Percentiles rank a stretch among this genome's conserved stretches.
Conservation (phyloP, 768 basidiomycete species). For the Trametes maxima region DNA sequence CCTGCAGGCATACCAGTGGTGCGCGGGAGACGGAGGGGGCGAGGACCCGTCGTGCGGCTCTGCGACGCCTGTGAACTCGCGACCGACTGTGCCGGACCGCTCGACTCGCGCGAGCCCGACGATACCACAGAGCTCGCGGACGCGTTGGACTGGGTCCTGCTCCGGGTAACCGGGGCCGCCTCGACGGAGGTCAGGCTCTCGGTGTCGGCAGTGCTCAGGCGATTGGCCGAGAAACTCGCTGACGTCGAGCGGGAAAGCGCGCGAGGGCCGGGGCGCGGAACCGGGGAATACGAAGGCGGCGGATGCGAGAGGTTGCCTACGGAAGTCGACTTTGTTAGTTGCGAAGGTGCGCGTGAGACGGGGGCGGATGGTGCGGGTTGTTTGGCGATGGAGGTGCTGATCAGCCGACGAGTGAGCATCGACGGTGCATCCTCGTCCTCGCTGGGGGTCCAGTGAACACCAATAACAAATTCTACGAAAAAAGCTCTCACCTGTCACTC, state of each 20-base stretch:
- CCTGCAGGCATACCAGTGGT: constrained; percentile 2
- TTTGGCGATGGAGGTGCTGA: constrained; percentile 33
- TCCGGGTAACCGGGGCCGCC: not conserved
- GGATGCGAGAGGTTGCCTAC: constrained; percentile 14
- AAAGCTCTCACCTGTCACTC: constrained; percentile 40
- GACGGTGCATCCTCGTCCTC: constrained; percentile 47
- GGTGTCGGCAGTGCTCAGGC: constrained; percentile 7
- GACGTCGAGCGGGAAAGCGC: constrained; percentile 18
- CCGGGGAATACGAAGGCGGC: constrained; percentile 16
- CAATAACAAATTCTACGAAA: not conserved
- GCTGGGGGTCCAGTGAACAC: constrained; percentile 23
- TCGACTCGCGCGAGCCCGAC: constrained; percentile 18
- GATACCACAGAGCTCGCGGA: constrained; percentile 18
- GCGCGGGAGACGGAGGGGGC: constrained; percentile 31
- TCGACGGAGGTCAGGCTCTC: constrained; percentile 18
- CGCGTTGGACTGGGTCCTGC: constrained; percentile 19
- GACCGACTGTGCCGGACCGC: constrained; percentile 15
- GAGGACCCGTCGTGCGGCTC: constrained; percentile 17
- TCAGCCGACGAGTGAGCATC: constrained; percentile 40
- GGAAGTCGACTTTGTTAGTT: constrained; percentile 11
- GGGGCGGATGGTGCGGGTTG: constrained; percentile 24
- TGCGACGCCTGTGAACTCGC: constrained; percentile 16
- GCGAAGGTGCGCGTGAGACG: constrained; percentile 12
- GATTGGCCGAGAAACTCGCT: constrained; percentile 10
- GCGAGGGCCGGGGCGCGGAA: constrained; percentile 7